Evolutionary conservation across 2,329 filamentous ascomycete genomes (phyloP), one percentile per base, ranked within the genome.

Genomic region (Aspergillus jensenii): DNA sequence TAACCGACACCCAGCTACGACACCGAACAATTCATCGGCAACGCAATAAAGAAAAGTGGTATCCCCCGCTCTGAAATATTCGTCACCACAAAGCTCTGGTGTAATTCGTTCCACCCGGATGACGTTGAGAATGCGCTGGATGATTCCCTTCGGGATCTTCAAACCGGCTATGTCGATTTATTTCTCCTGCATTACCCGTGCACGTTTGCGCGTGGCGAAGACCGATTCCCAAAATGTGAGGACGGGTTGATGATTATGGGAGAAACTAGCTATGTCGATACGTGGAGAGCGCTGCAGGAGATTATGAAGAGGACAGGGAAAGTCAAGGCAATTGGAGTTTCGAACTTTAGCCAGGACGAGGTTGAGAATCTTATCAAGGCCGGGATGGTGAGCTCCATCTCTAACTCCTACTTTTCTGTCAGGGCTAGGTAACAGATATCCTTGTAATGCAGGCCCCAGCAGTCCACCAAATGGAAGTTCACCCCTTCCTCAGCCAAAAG

Each of bases 401-500:
- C 4, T 25, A 21, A 6, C 31, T 11, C 17, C 15, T n/a, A 17
- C 7, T 31, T 46, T 2, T 21, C 25, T 11, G 23, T 14, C 3
- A 4, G 12, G 11, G 12, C 8, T n/a, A 31, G 21, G 23, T 48
- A 48, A 35, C 23, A 11, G 15, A 21, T 44, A 37, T 33, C 2
- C 81, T 9, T 19, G 23, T 11, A 45, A 8, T 70, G 68, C 49
- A 72, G 79, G 46, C 52, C 0, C 86, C 86, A 0, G 83, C 82
- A 0, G 80, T 84, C 60, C 87, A 88, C 69, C 85, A 88, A 70
- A 84, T 88, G 64, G 85, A 88, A 67, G 82, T 83, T 54, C 84
- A 88, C 65, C 84, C 85, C 0, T 87, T 86, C 68, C 76, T 88
- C 2, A 56, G 60, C 14, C 61, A 63, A 9, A 63, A 58, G 6